These are phyloP conservation scores for Boletus pseudo-olivaceus DNA, from an alignment of 768 basidiomycete species.

Conservation along the genomic window DNA sequence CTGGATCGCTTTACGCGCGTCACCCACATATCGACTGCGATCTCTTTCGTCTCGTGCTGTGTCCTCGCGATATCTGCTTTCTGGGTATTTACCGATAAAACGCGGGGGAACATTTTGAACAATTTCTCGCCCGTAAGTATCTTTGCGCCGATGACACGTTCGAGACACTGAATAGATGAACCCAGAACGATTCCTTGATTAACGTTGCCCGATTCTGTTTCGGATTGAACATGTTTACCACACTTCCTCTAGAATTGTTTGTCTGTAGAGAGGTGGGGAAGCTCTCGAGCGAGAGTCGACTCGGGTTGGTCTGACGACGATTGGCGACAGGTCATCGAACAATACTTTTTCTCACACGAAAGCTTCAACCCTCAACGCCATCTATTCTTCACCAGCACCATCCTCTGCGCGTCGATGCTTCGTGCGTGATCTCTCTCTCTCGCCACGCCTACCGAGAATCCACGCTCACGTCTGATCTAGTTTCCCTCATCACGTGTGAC, in stretches of 20 bases:
- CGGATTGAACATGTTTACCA: conserved; percentile 97
- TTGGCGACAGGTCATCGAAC: conserved; percentile 75
- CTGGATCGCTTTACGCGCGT: conserved; percentile 90
- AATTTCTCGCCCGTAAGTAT: conserved; percentile 74
- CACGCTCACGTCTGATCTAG: conserved; percentile 38
- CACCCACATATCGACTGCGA: conserved; percentile 84
- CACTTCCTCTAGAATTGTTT: conserved; percentile 91
- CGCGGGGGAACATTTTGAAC: conserved; percentile 94
- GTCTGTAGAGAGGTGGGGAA: conserved; percentile 86
- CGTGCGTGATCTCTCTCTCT: conserved; percentile 43
- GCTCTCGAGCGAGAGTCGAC: neutral
- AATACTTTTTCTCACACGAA: conserved; percentile 92
- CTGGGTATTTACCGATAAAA: conserved; percentile 86
- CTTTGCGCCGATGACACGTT: neutral
- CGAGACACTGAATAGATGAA: conserved; percentile 1
- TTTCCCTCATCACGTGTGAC: conserved; percentile 91
- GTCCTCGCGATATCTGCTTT: conserved; percentile 85
- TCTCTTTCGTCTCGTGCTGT: conserved; percentile 82
- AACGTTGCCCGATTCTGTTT: conserved; percentile 94
- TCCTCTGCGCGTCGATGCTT: conserved; percentile 78
- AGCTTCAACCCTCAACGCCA: conserved; percentile 80
- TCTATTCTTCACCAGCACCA: conserved; percentile 83
- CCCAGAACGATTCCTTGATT: conserved; percentile 78
- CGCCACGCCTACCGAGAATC: neutral
- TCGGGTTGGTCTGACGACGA: neutral